These are phyloP conservation scores for Parastagonospora nodorum DNA, from an alignment of 2,329 filamentous ascomycete genomes.

Conservation along the genomic window DNA sequence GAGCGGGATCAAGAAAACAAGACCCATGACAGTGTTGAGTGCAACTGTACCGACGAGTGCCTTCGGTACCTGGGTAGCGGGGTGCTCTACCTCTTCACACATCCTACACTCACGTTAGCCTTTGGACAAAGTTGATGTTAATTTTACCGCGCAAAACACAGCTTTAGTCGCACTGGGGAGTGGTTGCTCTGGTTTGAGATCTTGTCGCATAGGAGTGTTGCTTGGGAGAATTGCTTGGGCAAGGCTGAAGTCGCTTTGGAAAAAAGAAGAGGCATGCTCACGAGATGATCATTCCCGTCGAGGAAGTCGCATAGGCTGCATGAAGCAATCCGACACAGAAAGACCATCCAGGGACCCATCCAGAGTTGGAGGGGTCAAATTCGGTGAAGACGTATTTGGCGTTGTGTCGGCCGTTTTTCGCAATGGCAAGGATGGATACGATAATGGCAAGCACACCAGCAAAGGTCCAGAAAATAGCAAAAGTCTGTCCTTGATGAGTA, in stretches of 20 bases:
- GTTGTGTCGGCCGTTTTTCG: conserved; percentile 68
- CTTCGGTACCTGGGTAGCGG: conserved; percentile 70
- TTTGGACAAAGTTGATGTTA: conserved; percentile 11
- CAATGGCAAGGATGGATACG: conserved; percentile 66
- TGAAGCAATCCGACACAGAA: conserved; percentile 75
- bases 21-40: conserved; percentile 69
- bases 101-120: conserved; percentile 57
- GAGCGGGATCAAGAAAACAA: conserved; percentile 71
- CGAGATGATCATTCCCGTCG: conserved; percentile 81
- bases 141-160: conserved; percentile 21
- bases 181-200: conserved; percentile 15
- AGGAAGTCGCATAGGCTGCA: conserved; percentile 74
- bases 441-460: conserved; percentile 70
- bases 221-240: conserved; percentile 25
- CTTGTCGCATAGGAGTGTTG: conserved; percentile 22
- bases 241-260: conserved; percentile 33
- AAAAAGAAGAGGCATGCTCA: conserved; percentile 52
- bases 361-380: conserved; percentile 68
- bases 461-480: conserved; percentile 77
- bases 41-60: conserved; percentile 71
- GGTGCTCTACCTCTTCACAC: conserved; percentile 73
- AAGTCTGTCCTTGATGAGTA: conserved; percentile 57
- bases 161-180: conserved; percentile 23
- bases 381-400: conserved; percentile 69
- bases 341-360: conserved; percentile 73